A percentile compares a stretch with the other conserved stretches of the same genome.
Evolutionary conservation across 257 asterid species (phyloP).

Genomic region (Plantago elongata): DNA sequence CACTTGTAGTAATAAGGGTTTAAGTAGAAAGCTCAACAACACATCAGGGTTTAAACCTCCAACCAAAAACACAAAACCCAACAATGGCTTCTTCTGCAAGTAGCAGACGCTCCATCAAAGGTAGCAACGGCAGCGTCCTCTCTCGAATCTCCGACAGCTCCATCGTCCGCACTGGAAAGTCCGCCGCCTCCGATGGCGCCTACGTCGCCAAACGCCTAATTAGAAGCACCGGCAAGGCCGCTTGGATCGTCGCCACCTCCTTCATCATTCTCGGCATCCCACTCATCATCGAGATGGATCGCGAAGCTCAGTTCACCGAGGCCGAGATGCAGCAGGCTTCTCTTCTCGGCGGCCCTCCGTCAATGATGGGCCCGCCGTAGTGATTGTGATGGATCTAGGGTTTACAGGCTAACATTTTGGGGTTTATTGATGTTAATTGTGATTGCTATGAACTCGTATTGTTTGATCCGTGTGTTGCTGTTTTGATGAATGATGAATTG

Average conservation of each 20-base stretch:
- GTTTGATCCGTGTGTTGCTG: too few species aligned
- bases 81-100: slow-evolving; percentile 13
- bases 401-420: neutral
- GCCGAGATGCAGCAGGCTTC: slow-evolving; percentile 54
- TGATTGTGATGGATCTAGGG: slow-evolving; percentile 1
- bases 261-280: slow-evolving; percentile 57
- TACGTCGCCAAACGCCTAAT: slow-evolving; percentile 52
- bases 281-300: slow-evolving; percentile 59
- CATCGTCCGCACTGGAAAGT: slow-evolving; percentile 35
- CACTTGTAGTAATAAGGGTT: too few species aligned
- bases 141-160: slow-evolving; percentile 40
- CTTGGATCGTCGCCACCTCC: slow-evolving; percentile 58
- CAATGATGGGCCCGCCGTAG: neutral
- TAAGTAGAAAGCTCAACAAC: neutral
- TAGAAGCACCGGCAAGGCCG: slow-evolving; percentile 70
- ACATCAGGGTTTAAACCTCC: slow-evolving; percentile 22
- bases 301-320: slow-evolving; percentile 54
- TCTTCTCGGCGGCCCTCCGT: slow-evolving; percentile 48
- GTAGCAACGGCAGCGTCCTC: slow-evolving; percentile 25
- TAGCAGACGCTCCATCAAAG: slow-evolving; percentile 9
- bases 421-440: neutral
- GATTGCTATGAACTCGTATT: too few species aligned
- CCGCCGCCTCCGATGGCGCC: slow-evolving; percentile 40
- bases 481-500: too few species aligned
- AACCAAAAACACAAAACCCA: neutral